Evolutionary conservation across 495 filamentous ascomycete genomes (phyloP), one percentile per base, ranked within the genome.

Genomic region (Amphirosellinia nigrospora): DNA sequence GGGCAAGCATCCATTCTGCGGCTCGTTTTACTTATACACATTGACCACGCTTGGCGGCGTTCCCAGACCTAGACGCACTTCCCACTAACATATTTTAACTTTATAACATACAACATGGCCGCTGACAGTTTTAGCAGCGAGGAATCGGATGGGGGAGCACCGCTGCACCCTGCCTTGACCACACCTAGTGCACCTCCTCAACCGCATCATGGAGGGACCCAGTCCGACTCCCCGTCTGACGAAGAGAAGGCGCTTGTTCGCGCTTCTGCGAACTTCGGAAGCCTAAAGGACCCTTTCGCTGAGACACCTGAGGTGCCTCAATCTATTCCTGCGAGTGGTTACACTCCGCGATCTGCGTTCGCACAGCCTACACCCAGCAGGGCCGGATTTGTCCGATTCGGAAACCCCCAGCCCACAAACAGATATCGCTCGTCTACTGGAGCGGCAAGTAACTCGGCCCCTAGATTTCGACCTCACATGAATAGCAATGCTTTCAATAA

Each of bases 171-270:
- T 0, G n/a, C 41, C 34, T 19, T 63, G 45, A 23, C 13, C 21
- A 68, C 66, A 6, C 66, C 66, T n/a, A 4, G 15, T 50, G 41
- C 26, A 16, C 64, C 64, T 28, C 36, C 56, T 7, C 55, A 26
- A 5, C 10, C n/a, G 2, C 55, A 53, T 28, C 55, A 36, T 56
- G 43, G n/a, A 36, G 46, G 15, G 15, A 30, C 34, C 32, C 45
- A 45, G 15, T 53, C 45, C 8, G 67, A 69, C 6, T 69, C 58
- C 8, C 67, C 58, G 1, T 36, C 58, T 19, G 58, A 69, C 46
- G 67, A 63, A 32, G 67, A 69, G 59, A 69, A 69, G 38, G 67
- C 67, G 9, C 67, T 69, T 19, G 58, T 69, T n/a, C 56, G 59
- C 43, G 67, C 67, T 36, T 69, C 67, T 26, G 67, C 34, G 2